Evolutionary conservation across 139 green algal species (phyloP).

Genomic region (Chlorella sp.): DNA sequence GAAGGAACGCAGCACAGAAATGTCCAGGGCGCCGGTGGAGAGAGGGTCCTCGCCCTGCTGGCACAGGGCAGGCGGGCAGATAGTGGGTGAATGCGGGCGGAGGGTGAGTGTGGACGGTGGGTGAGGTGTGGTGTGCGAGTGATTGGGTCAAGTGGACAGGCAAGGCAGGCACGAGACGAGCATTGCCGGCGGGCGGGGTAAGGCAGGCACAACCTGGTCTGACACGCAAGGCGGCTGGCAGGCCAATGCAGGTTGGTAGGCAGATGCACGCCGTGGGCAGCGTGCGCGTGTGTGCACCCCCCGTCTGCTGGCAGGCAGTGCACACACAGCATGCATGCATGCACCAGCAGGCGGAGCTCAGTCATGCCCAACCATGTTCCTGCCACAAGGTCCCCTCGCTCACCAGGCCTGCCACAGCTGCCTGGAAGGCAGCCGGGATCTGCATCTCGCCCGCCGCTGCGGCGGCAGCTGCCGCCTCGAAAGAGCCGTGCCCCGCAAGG

Average conservation of each 20-base stretch:
- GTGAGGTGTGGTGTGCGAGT: neutral
- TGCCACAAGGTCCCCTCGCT: neutral
- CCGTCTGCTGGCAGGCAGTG: neutral
- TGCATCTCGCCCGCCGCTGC: neutral
- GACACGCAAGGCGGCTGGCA: neutral
- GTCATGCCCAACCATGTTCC: neutral
- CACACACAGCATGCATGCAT: neutral
- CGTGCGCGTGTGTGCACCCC: too few relatives aligned
- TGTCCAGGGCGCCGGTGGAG: neutral
- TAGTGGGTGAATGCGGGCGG: neutral
- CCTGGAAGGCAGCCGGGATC: neutral
- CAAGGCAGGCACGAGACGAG: too few relatives aligned
- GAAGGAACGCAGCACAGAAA: conserved; percentile 15
- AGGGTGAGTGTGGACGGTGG: neutral
- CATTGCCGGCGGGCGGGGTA: too few relatives aligned
- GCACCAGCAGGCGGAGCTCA: neutral
- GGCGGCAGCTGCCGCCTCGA: neutral
- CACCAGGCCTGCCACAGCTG: neutral
- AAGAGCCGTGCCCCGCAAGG: too few relatives aligned
- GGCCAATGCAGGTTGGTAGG: neutral
- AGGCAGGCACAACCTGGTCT: neutral
- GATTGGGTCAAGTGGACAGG: too few relatives aligned
- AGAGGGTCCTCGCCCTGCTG: conserved; percentile 8
- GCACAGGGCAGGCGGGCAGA: neutral
- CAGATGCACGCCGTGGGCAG: neutral